Base-by-base conservation (phyloP, 192 early-diverging fungal species). In the Podila epicladia region DNA sequence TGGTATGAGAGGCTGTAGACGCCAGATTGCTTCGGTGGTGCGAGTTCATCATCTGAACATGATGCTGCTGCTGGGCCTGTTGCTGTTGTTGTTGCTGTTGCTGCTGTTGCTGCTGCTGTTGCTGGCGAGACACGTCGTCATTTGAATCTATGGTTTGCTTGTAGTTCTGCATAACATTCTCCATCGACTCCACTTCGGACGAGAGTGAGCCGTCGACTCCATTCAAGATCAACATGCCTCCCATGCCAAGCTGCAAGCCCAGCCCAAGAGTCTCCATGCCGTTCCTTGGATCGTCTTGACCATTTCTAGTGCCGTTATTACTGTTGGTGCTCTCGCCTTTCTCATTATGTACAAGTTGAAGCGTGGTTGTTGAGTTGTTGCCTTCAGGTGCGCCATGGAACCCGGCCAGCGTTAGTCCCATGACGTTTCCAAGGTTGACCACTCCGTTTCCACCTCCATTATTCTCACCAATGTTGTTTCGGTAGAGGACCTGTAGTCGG, bases 301-400 rank as follows among this genome's bases (percentile, higher is more conserved):
- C 35, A 33, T 49, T 38, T 38, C 48, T 33, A 32, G 49, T 13
- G 17, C 59, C 58, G 24, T 28, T 50, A n/a, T 26, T 64, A 58
- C 50, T 50, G 35, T 49, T 50, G 31, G 45, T 37, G 1, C 8
- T 9, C 13, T 31, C 31, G 38, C 55, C 24, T 35, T 80, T 80
- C 35, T 80, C 77, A 64, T 63, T 80, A 73, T 80, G 60, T 72
- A 80, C 77, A 80, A 80, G 71, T 64, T 80, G 77, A 51, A 80
- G 67, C 4, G 62, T 32, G 1, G 53, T 55, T 12, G 53, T 55
- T 11, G 53, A 9, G 53, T 58, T 45, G 22, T 58, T 67, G 29
- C 37, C 37, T 28, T n/a, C 50, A 41, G 31, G 33, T 9, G 35
- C 31, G 20, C 48, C 58, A 33, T 75, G 73, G 50, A 75, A 75